Conservation (phyloP, 768 basidiomycete species). For the Hericium alpestre region DNA sequence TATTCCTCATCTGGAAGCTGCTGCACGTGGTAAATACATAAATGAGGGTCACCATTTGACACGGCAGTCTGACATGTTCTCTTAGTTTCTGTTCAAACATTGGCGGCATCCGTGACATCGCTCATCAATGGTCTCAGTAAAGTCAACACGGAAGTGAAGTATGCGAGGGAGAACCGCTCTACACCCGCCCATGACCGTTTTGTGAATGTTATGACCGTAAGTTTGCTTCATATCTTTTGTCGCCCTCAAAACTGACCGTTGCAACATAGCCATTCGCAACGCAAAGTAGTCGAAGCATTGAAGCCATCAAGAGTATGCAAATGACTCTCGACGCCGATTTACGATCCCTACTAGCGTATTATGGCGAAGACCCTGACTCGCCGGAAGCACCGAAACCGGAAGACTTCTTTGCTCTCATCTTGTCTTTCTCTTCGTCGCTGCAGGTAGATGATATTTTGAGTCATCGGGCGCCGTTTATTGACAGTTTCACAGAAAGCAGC, state of each 20-base stretch:
- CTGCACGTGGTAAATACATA: constrained; percentile 53
- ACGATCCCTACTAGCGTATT: constrained; percentile 52
- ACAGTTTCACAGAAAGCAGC: constrained; percentile 51
- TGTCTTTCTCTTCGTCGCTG: constrained; percentile 64
- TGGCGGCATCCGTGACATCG: constrained; percentile 47
- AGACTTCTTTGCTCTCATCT: constrained; percentile 68
- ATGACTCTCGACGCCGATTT: constrained; percentile 49
- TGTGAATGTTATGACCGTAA: constrained; percentile 58
- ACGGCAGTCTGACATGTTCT: background rate
- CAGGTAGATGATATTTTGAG: constrained; percentile 33
- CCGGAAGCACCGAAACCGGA: constrained; percentile 65
- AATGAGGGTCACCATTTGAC: background rate
- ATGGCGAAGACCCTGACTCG: constrained; percentile 62
- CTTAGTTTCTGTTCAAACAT: constrained; percentile 64
- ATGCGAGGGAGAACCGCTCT: constrained; percentile 24
- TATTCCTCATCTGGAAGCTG: constrained; percentile 70
- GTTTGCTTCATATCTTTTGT: background rate
- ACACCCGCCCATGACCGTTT: constrained; percentile 48
- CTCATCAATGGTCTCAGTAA: constrained; percentile 47
- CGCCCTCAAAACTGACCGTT: background rate
- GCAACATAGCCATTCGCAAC: constrained; percentile 24
- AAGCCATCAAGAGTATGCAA: constrained; percentile 57
- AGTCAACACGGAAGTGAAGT: constrained; percentile 45
- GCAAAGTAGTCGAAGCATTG: constrained; percentile 40
- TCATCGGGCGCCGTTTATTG: background rate